Evolutionary conservation across 495 filamentous ascomycete genomes (phyloP).

Genomic region (Trypethelium eluteriae): DNA sequence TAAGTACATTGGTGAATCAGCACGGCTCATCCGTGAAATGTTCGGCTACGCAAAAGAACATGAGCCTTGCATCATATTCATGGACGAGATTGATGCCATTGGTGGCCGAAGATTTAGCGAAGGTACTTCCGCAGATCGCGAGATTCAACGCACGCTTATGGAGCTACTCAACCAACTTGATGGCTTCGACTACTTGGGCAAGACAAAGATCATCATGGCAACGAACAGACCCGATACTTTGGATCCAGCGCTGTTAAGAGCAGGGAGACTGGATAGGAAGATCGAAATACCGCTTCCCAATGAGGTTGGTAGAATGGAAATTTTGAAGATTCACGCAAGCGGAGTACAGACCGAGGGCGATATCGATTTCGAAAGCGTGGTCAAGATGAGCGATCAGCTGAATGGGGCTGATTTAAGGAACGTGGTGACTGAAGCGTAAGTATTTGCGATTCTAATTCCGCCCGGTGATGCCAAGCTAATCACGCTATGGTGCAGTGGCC

Average conservation of each 20-base stretch:
- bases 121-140: conserved; percentile 93
- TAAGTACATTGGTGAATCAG: conserved; percentile 99
- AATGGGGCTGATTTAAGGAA: conserved; percentile 98
- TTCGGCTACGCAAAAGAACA: conserved; percentile 99
- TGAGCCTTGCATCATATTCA: conserved; percentile 99
- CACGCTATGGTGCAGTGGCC: conserved; percentile 51
- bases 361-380: conserved; percentile 97
- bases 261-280: conserved; percentile 91
- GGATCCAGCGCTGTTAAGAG: conserved; percentile 87
- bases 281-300: conserved; percentile 99
- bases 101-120: conserved; percentile 97
- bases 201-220: conserved; percentile 99
- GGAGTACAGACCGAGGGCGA: conserved; percentile 85
- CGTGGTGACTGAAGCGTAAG: conserved; percentile 97
- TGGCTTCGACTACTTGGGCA: conserved; percentile 97
- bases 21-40: conserved; percentile 96
- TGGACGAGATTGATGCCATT: conserved; percentile 99
- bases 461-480: neutral
- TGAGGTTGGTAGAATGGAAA: conserved; percentile 93
- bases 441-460: conserved; percentile 22
- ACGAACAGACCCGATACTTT: conserved; percentile 98
- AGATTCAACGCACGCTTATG: conserved; percentile 99
- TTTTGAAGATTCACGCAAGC: conserved; percentile 94
- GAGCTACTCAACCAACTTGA: conserved; percentile 98
- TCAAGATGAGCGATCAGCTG: conserved; percentile 98